A percentile compares a stretch with the other conserved stretches of the same genome.
Conservation (phyloP, 1,284 basidiomycete genomes). For the Leucocoprinus gongylophorus region DNA sequence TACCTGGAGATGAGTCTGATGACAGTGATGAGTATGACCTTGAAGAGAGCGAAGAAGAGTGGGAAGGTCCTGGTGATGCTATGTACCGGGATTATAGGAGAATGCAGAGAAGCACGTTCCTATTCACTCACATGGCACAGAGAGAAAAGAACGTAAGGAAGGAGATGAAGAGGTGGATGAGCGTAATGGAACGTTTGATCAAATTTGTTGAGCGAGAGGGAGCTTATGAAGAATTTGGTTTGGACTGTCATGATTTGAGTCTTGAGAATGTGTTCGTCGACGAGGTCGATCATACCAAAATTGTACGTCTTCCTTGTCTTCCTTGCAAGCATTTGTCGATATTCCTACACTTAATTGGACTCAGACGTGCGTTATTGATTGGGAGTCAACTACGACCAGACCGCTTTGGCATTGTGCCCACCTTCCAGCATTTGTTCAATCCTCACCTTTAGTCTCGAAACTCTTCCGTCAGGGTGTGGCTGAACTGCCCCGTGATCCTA, state of each 20-base stretch:
- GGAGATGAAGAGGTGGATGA: slow-evolving; percentile 65
- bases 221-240: slow-evolving; percentile 50
- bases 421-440: slow-evolving; percentile 68
- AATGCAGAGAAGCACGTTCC: slow-evolving; percentile 69
- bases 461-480: slow-evolving; percentile 60
- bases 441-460: slow-evolving; percentile 62
- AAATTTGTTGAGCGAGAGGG: slow-evolving; percentile 21
- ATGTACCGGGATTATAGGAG: slow-evolving; percentile 76
- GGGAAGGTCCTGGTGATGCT: slow-evolving; percentile 60
- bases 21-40: slow-evolving; percentile 67
- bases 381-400: slow-evolving; percentile 77
- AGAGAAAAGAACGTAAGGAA: slow-evolving; percentile 53
- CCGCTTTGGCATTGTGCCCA: slow-evolving; percentile 79
- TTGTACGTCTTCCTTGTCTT: slow-evolving; percentile 41
- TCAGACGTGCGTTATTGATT: slow-evolving; percentile 77
- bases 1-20: slow-evolving; percentile 62
- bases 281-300: slow-evolving; percentile 52
- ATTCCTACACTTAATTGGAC: not conserved
- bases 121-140: slow-evolving; percentile 58
- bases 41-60: slow-evolving; percentile 69
- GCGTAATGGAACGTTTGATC: slow-evolving; percentile 52
- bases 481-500: slow-evolving; percentile 33
- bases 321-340: slow-evolving; percentile 7
- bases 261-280: slow-evolving; percentile 78
- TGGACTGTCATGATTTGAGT: slow-evolving; percentile 75